Percentiles rank a stretch among this genome's conserved stretches.
Conservation (phyloP, 345 rosid genomes). For the Geranium rotundifolium region DNA sequence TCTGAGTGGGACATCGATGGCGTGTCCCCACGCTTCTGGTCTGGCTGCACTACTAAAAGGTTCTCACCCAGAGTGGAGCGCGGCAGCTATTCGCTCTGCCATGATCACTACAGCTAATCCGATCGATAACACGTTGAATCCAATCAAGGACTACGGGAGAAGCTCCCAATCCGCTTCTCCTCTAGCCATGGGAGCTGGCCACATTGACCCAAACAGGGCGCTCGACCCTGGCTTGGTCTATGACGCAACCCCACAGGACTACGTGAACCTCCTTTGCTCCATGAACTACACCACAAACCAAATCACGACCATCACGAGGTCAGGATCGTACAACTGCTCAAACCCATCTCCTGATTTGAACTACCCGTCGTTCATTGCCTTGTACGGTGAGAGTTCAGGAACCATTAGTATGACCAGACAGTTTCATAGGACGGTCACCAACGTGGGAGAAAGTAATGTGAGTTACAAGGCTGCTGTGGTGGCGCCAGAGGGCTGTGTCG, state of each 20-base stretch:
- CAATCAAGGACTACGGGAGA: conserved; percentile 28
- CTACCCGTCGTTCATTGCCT: conserved; percentile 25
- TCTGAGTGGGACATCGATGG: conserved; percentile 46
- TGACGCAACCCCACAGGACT: conserved; percentile 16
- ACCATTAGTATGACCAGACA: conserved; percentile 5
- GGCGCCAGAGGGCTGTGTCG: conserved; percentile 1
- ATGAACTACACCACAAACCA: conserved; percentile 15
- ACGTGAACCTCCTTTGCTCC: conserved; percentile 20
- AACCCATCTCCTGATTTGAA: conserved; percentile 24
- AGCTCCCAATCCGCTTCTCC: conserved; percentile 22
- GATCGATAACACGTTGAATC: conserved; percentile 20
- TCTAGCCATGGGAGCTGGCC: conserved; percentile 36
- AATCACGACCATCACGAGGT: conserved; percentile 10
- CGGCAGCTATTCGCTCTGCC: conserved; percentile 40
- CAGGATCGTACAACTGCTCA: conserved; percentile 14
- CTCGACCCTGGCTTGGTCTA: conserved; percentile 29
- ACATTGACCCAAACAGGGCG: conserved; percentile 27
- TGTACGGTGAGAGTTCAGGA: conserved; percentile 11
- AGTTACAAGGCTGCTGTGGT: conserved; percentile 10
- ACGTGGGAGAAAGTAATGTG: conserved; percentile 14
- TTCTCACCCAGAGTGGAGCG: conserved; percentile 36
- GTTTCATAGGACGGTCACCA: conserved; percentile 20
- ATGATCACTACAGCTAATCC: conserved; percentile 36
- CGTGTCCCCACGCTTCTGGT: conserved; percentile 47
- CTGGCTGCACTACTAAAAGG: conserved; percentile 42